These are phyloP conservation scores for Xylaria sp. DNA, from an alignment of 2,329 filamentous ascomycete species.

Conservation along the genomic window DNA sequence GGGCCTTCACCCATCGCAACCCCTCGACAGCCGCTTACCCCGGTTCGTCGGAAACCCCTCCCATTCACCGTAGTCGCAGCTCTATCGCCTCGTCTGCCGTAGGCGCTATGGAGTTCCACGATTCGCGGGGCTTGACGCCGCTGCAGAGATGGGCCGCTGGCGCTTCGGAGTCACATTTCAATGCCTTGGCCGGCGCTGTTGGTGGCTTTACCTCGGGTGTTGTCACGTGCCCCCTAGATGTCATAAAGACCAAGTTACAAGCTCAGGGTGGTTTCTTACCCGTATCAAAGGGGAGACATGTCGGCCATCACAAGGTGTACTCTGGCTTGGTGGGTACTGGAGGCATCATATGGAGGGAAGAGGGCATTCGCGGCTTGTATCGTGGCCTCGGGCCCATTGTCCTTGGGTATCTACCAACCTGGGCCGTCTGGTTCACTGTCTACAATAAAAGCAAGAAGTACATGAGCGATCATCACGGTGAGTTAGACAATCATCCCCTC, in stretches of 20 bases:
- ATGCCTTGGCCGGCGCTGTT: conserved; percentile 86
- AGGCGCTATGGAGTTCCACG: conserved; percentile 47
- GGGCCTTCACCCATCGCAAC: conserved; percentile 45
- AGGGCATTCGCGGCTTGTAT: conserved; percentile 91
- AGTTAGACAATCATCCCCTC: conserved; percentile 39
- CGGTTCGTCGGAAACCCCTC: conserved; percentile 41
- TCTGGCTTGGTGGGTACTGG: conserved; percentile 89
- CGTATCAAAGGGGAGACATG: conserved; percentile 60
- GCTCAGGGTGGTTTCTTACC: conserved; percentile 86
- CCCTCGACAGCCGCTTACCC: conserved; percentile 46
- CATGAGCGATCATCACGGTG: conserved; percentile 74
- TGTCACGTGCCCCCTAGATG: conserved; percentile 95
- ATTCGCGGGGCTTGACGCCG: conserved; percentile 52
- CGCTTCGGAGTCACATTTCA: conserved; percentile 74
- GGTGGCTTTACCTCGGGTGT: conserved; percentile 94
- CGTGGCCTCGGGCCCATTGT: conserved; percentile 94
- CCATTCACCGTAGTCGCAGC: conserved; percentile 29
- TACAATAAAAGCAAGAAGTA: conserved; percentile 89
- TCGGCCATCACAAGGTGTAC: conserved; percentile 73
- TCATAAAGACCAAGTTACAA: conserved; percentile 98
- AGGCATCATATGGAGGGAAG: conserved; percentile 84
- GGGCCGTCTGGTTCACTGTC: conserved; percentile 97
- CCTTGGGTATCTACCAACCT: conserved; percentile 94
- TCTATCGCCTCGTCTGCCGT: conserved; percentile 39
- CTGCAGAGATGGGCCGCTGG: conserved; percentile 67